Percentiles rank a stretch among this genome's conserved stretches.
phyloP scores from a whole-genome alignment of 2,329 filamentous ascomycete species.

The Penicillium sp. region DNA sequence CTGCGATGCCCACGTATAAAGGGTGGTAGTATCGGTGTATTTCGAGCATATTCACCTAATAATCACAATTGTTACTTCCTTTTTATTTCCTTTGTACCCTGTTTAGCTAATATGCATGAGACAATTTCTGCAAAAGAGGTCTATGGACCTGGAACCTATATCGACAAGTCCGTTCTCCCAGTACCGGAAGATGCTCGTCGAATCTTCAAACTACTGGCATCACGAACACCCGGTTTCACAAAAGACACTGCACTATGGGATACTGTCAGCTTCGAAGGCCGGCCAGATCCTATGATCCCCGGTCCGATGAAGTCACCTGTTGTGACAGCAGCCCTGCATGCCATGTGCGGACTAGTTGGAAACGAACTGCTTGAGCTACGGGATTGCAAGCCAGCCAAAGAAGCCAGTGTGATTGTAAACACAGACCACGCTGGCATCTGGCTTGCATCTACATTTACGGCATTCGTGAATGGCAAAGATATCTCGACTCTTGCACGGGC shows the following conservation, averaged over 20 bases:
- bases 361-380: conserved; percentile 39
- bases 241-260: conserved; percentile 27
- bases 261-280: conserved; percentile 42
- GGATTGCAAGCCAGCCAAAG: conserved; percentile 11
- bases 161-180: conserved; percentile 38
- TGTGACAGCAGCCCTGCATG: conserved; percentile 44
- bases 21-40: not conserved
- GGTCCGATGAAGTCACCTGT: conserved; percentile 47
- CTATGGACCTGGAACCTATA: conserved; percentile 45
- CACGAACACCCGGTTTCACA: conserved; percentile 43
- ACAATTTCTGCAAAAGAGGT: conserved; percentile 20
- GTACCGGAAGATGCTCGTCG: conserved; percentile 39
- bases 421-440: conserved; percentile 50
- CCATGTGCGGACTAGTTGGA: conserved; percentile 45
- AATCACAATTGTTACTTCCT: not conserved
- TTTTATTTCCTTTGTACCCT: not conserved
- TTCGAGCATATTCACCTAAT: not conserved
- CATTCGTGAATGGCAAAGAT: conserved; percentile 40
- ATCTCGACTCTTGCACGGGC: conserved; percentile 28
- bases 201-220: conserved; percentile 40
- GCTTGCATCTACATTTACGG: conserved; percentile 42
- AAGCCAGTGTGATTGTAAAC: conserved; percentile 40
- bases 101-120: conserved; percentile 9
- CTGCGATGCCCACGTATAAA: not conserved
- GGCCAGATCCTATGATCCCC: conserved; percentile 41